Evolutionary conservation across 2,329 filamentous ascomycete species (phyloP).

Genomic region (Fusarium caatingaense): DNA sequence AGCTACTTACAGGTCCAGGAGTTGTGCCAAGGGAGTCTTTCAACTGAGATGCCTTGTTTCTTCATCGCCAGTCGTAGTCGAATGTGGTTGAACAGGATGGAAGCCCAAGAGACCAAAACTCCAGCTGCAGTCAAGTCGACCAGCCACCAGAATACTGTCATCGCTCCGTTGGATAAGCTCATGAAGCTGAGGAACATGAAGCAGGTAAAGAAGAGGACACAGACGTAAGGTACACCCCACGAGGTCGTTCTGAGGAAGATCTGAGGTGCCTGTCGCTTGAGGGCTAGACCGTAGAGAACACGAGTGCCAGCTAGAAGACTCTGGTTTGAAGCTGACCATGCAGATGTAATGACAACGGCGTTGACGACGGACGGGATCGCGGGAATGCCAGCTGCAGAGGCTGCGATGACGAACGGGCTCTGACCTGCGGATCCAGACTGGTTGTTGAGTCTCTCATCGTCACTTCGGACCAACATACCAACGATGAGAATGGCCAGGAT

Average conservation of each 20-base stretch:
- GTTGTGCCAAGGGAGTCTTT: constrained; percentile 70
- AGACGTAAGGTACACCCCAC: constrained; percentile 71
- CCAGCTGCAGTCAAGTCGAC: constrained; percentile 71
- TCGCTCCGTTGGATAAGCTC: constrained; percentile 65
- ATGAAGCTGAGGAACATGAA: constrained; percentile 71
- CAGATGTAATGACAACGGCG: constrained; percentile 78
- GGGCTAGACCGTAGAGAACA: constrained; percentile 68
- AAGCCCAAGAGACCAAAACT: constrained; percentile 72
- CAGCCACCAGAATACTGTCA: constrained; percentile 75
- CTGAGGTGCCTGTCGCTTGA: constrained; percentile 68
- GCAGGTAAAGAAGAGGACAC: constrained; percentile 63
- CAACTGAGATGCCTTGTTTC: constrained; percentile 63
- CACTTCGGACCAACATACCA: constrained; percentile 71
- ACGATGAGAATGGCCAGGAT: constrained; percentile 78
- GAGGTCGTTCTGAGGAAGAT: constrained; percentile 69
- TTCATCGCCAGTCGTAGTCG: constrained; percentile 65
- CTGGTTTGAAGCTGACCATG: constrained; percentile 76
- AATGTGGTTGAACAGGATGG: constrained; percentile 70
- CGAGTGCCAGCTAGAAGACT: constrained; percentile 70
- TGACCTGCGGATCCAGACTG: constrained; percentile 57
- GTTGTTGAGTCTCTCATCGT: constrained; percentile 64
- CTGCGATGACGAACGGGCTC: constrained; percentile 77
- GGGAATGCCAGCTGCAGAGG: constrained; percentile 72
- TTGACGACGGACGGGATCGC: constrained; percentile 80
- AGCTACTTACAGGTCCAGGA: constrained; percentile 66